A percentile compares a stretch with the other conserved stretches of the same genome.
These are phyloP conservation scores for Botryotinia calthae DNA, from an alignment of 2,329 filamentous ascomycete genomes.

Conservation along the genomic window DNA sequence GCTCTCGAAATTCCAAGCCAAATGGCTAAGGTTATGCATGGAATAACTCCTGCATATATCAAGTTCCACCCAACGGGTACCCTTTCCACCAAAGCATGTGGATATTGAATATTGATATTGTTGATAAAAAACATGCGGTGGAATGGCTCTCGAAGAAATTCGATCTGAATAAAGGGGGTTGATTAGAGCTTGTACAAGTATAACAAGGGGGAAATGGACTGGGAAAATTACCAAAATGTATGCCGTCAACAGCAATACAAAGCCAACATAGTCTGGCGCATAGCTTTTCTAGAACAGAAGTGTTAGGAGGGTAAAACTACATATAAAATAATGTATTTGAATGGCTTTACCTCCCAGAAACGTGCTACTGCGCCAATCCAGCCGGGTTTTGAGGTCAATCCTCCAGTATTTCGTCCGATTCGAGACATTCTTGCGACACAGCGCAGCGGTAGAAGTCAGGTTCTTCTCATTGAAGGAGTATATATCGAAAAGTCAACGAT, in stretches of 20 bases:
- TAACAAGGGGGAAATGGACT: not conserved
- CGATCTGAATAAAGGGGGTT: slow-evolving; percentile 48
- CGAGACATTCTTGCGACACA: slow-evolving; percentile 21
- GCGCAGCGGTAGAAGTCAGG: slow-evolving; percentile 18
- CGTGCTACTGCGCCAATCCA: slow-evolving; percentile 38
- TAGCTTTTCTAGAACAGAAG: slow-evolving; percentile 64
- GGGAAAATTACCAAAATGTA: slow-evolving; percentile 57
- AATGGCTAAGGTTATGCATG: slow-evolving; percentile 62
- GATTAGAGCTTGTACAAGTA: not conserved
- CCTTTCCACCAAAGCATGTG: slow-evolving; percentile 78
- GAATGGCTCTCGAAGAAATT: slow-evolving; percentile 75
- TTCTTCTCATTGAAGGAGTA: slow-evolving; percentile 13
- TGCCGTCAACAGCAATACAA: slow-evolving; percentile 64
- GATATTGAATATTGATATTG: slow-evolving; percentile 80
- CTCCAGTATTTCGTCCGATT: slow-evolving; percentile 19
- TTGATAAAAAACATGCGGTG: slow-evolving; percentile 92
- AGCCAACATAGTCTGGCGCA: slow-evolving; percentile 82
- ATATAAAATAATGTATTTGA: not conserved
- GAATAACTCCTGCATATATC: slow-evolving; percentile 72
- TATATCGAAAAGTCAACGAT: not conserved
- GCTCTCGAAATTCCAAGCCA: slow-evolving; percentile 64
- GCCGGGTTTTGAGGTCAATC: slow-evolving; percentile 31
- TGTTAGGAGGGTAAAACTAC: slow-evolving; percentile 17
- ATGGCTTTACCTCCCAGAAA: slow-evolving; percentile 37
- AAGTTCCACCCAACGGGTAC: slow-evolving; percentile 66